Percentiles rank a stretch among this genome's conserved stretches.
Conservation (phyloP, 2,329 filamentous ascomycete species). For the Xylariomycetidae sp. region DNA sequence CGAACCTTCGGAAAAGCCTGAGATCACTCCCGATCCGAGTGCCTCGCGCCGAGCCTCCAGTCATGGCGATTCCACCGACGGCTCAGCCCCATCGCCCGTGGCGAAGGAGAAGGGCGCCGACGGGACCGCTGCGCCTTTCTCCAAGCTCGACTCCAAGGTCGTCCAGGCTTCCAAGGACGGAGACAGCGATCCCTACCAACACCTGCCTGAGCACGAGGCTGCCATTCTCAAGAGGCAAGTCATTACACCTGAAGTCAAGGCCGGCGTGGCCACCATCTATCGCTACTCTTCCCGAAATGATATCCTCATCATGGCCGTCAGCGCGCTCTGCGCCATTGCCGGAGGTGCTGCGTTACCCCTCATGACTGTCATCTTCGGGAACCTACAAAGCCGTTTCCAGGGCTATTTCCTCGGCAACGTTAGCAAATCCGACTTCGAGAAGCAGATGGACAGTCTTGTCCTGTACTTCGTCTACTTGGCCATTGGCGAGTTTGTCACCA, state of each 20-base stretch:
- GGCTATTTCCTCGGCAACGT: constrained; percentile 51
- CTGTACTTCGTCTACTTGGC: constrained; percentile 83
- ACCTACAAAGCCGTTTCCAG: constrained; percentile 67
- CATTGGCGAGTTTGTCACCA: constrained; percentile 70
- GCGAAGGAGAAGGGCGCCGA: constrained; percentile 12
- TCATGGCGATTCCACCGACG: constrained; percentile 29
- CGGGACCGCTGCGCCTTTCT: constrained; percentile 17
- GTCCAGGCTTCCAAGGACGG: constrained; percentile 30
- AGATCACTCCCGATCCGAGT: constrained; percentile 9
- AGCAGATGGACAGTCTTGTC: constrained; percentile 56
- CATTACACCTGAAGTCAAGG: constrained; percentile 54
- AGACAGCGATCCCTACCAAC: constrained; percentile 50
- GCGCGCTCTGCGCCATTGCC: constrained; percentile 59
- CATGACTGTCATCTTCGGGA: constrained; percentile 78
- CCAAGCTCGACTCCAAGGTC: constrained; percentile 40
- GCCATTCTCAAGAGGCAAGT: constrained; percentile 64
- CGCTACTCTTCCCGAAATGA: constrained; percentile 65
- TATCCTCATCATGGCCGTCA: constrained; percentile 55
- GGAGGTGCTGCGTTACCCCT: constrained; percentile 70
- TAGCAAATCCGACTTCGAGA: constrained; percentile 49
- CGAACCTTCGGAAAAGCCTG: constrained; percentile 17
- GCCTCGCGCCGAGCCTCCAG: constrained; percentile 28
- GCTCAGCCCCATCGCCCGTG: constrained; percentile 5
- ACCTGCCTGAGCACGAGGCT: constrained; percentile 61
- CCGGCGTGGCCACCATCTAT: constrained; percentile 60